phyloP scores from a whole-genome alignment of 2,329 filamentous ascomycete species.

The Trichophyton equinum region DNA sequence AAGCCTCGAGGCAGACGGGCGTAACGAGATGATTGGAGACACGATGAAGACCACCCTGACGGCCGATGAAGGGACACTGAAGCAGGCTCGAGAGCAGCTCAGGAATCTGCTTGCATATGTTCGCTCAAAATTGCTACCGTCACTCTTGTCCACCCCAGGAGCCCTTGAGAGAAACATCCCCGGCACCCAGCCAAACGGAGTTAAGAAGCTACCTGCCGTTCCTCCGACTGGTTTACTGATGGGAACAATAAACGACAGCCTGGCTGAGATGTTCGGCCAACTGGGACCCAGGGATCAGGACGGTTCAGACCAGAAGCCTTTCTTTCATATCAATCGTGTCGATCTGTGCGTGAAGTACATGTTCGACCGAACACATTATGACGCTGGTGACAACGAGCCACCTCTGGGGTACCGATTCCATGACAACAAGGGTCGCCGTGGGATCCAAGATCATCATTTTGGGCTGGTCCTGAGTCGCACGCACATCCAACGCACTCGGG shows the following conservation, averaged over 20 bases:
- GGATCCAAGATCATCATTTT: conserved; percentile 22
- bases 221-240: conserved; percentile 24
- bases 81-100: conserved; percentile 18
- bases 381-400: background rate
- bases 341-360: conserved; percentile 28
- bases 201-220: conserved; percentile 18
- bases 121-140: conserved; percentile 18
- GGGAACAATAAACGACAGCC: conserved; percentile 25
- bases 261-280: conserved; percentile 16
- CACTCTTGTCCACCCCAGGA: conserved; percentile 16
- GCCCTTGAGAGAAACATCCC: background rate
- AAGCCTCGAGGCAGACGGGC: conserved; percentile 24
- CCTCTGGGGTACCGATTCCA: conserved; percentile 23
- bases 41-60: background rate
- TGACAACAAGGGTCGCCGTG: conserved; percentile 17
- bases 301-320: background rate
- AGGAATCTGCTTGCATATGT: conserved; percentile 20
- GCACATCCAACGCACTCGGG: conserved; percentile 26
- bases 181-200: background rate
- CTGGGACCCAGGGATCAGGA: background rate
- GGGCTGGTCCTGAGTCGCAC: conserved; percentile 30
- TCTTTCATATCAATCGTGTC: conserved; percentile 6
- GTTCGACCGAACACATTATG: conserved; percentile 18
- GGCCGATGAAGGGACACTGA: conserved; percentile 9
- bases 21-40: conserved; percentile 1